Percentiles rank a stretch among this genome's conserved stretches.
Evolutionary conservation across 2,329 filamentous ascomycete genomes (phyloP).

Genomic region (Pezicula carpinea): DNA sequence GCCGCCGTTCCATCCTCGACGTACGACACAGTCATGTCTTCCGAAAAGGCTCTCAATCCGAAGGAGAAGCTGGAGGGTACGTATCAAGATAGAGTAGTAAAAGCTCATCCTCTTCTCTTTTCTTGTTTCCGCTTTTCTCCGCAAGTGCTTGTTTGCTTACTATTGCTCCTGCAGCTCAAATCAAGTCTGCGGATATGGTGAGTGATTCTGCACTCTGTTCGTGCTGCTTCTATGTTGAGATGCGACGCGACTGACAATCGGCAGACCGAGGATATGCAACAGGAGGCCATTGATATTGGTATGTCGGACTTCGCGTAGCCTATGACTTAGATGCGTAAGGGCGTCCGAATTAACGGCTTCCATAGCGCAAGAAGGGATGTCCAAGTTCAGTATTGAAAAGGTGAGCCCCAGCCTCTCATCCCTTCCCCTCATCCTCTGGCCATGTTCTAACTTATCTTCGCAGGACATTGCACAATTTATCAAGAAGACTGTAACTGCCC

Average conservation of each 20-base stretch:
- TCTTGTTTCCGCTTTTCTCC: slow-evolving; percentile 1
- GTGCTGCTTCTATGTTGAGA: not conserved
- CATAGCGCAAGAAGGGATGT: slow-evolving; percentile 66
- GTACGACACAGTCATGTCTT: slow-evolving; percentile 16
- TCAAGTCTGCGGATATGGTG: slow-evolving; percentile 99
- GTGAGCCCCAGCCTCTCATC: slow-evolving; percentile 31
- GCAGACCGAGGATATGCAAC: slow-evolving; percentile 95
- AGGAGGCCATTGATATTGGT: slow-evolving; percentile 94
- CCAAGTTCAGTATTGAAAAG: slow-evolving; percentile 69
- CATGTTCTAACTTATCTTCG: slow-evolving; percentile 10
- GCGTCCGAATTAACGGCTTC: slow-evolving; percentile 21
- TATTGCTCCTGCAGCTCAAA: slow-evolving; percentile 60
- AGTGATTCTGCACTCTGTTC: slow-evolving; percentile 21
- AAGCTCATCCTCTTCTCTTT: slow-evolving; percentile 10
- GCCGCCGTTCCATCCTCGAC: too few species aligned
- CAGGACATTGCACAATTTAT: slow-evolving; percentile 95
- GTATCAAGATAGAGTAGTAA: slow-evolving; percentile 18
- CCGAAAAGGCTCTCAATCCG: slow-evolving; percentile 17
- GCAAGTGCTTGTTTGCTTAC: not conserved
- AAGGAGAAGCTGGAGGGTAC: slow-evolving; percentile 29
- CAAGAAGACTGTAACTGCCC: slow-evolving; percentile 72
- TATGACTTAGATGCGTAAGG: slow-evolving; percentile 43
- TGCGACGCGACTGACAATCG: slow-evolving; percentile 13
- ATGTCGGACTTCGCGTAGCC: slow-evolving; percentile 62
- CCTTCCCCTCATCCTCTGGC: slow-evolving; percentile 1